These are phyloP conservation scores for Suhomyces emberorum DNA, from an alignment of 805 yeast species.

Conservation along the genomic window DNA sequence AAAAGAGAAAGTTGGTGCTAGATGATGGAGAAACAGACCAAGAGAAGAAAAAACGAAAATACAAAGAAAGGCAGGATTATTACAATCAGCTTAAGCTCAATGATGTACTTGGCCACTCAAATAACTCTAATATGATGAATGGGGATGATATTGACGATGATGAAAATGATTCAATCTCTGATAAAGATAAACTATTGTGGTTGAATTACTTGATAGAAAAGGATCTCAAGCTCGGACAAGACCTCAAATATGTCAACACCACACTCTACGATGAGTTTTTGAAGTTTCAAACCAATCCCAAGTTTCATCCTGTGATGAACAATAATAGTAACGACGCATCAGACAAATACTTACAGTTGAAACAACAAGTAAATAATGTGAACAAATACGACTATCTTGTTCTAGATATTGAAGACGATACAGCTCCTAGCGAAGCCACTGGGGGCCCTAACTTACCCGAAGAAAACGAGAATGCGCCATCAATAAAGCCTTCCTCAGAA, in stretches of 20 bases:
- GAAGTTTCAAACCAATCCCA: slow-evolving; percentile 24
- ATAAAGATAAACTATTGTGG: slow-evolving; percentile 32
- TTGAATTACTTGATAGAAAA: slow-evolving; percentile 36
- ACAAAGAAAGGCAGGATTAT: slow-evolving; percentile 38
- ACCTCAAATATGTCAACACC: slow-evolving; percentile 32
- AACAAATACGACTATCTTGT: slow-evolving; percentile 31
- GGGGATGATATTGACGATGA: slow-evolving; percentile 18
- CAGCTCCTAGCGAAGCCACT: too few relatives aligned
- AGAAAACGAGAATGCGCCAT: background rate
- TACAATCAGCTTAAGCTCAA: slow-evolving; percentile 35
- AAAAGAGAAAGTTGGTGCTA: slow-evolving; percentile 36
- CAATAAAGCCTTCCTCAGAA: slow-evolving; percentile 20
- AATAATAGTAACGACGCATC: slow-evolving; percentile 13
- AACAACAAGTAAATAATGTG: slow-evolving; percentile 20
- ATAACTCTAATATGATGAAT: slow-evolving; percentile 4
- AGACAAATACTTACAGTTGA: slow-evolving; percentile 17
- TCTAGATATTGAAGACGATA: slow-evolving; percentile 22
- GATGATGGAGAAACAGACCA: slow-evolving; percentile 33
- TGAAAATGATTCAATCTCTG: slow-evolving; percentile 18
- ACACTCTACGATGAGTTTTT: slow-evolving; percentile 25
- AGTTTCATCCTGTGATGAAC: slow-evolving; percentile 26
- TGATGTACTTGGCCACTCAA: slow-evolving; percentile 13
- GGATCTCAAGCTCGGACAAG: slow-evolving; percentile 35
- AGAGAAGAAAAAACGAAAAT: slow-evolving; percentile 30
- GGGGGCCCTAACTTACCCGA: background rate